Evolutionary conservation across 106 monocot genomes (phyloP), one percentile per base, ranked within the genome.

Genomic region (Acanthochlamys bracteata): DNA sequence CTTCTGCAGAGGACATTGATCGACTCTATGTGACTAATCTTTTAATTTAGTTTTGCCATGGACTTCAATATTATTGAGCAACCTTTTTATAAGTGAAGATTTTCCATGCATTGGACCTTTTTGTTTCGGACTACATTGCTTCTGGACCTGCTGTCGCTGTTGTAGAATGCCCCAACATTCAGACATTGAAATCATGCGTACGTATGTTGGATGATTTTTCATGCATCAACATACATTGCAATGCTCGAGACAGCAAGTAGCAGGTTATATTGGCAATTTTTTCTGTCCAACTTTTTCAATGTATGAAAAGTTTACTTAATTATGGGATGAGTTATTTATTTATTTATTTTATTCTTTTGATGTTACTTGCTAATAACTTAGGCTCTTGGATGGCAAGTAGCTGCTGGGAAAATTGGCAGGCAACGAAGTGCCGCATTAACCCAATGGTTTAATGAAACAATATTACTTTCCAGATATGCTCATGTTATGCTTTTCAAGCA

Each of bases 331-430:
- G 33, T 33, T 33, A 33, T 33, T 33, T 33, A 33, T 33, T 33
- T 33, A 33, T 33, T 33, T 33, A 33, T 33, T 33, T 33, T 33
- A 33, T 33, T 33, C 33, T 33, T 33, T 33, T 33, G 33, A 33
- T 49, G 49, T 14, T 49, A 49, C 49, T 49, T 49, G 49, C 49
- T 17, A 14, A 49, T 17, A 49, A 33, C 33, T 33, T 33, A 96
- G 95, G 80, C 79, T 76, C 90, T 96, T 76, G 86, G 84, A 60
- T 96, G 95, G 95, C 95, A 96, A 90, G 68, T 82, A 11, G 74
- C 84, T 53, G 95, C 90, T 66, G 90, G 82, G 27, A 87, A 85
- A 68, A 87, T 83, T 66, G 76, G 87, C 60, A 90, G 90, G 90
- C 86, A 84, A 69, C 66, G 90, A 66, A 90, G 95, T 80, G 95